Base-by-base conservation (phyloP, 177 flowering plant genomes). In the Vitis hybrid region DNA sequence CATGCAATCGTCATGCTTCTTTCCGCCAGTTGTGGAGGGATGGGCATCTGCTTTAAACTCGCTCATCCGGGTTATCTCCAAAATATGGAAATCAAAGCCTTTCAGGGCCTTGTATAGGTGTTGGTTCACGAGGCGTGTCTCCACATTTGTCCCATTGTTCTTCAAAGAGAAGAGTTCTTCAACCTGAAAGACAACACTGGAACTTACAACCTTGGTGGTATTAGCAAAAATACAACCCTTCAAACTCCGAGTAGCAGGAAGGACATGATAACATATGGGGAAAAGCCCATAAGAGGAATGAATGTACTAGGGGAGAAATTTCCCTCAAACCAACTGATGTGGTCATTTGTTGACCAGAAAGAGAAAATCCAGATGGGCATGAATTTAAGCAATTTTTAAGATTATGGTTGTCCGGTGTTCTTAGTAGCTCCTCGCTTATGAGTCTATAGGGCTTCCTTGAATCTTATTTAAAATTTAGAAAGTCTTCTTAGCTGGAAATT, bases 1-100 rank as follows among this genome's bases (percentile, higher is more conserved):
- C 99, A 96, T 94, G 82, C 99, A 96, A 71, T 96, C 97, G n/a
- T 89, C 91, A 15, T 96, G 99, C 71, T 86, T 92, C 85, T 96
- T 96, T 66, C 94, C 98, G 68, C 97, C 98, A 7, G 92, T 84
- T 1, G 82, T 71, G 0, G 95, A 81, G 47, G 99, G 99, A 78
- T 96, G 99, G 59, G 94, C 98, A 79, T 96, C 98, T 54, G 97
- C 98, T 77, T 97, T 87, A 74, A 80, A 89, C 80, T 94, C 97
- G 70, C 94, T 94, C 86, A 89, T 79, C 56, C 63, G 86, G 44
- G 97, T 88, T 60, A 96, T 79, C 70, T 96, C 95, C 76, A 94
- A 71, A 33, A 94, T 65, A 52, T 72, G 87, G 78, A 96, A 96
- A 73, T 75, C 77, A 8, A 95, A 86, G 11, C 86, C 85, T 59